A percentile compares a stretch with the other conserved stretches of the same genome.
Conservation (phyloP, 164 flowering plant species). For the grape (Vitis vinifera) region DNA sequence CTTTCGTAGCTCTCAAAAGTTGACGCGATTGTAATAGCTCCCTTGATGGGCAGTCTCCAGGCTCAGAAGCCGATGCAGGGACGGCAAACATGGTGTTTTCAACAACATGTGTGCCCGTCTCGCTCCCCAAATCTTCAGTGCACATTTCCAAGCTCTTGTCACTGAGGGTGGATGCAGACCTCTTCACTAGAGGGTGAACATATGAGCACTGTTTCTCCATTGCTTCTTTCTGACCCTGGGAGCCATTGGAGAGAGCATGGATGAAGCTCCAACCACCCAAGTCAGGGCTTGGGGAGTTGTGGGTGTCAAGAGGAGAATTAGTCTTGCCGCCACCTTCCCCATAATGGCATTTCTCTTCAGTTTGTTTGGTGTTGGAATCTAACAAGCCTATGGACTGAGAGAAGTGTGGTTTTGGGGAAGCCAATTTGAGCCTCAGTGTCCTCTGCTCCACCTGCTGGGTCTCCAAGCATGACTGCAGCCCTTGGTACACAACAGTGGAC, state of each 20-base stretch:
- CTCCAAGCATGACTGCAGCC: slow-evolving; percentile 48
- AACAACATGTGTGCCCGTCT: slow-evolving; percentile 36
- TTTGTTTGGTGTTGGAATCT: slow-evolving; percentile 12
- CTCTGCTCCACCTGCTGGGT: slow-evolving; percentile 40
- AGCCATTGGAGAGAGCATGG: slow-evolving; percentile 22
- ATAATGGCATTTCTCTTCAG: slow-evolving; percentile 4
- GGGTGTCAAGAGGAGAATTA: not conserved
- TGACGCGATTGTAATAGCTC: slow-evolving; percentile 8
- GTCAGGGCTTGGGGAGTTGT: slow-evolving; percentile 2
- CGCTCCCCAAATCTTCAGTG: slow-evolving; percentile 56
- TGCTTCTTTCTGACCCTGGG: slow-evolving; percentile 1
- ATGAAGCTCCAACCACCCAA: slow-evolving; percentile 36
- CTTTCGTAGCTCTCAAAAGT: slow-evolving; percentile 16
- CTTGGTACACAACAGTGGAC: slow-evolving; percentile 57
- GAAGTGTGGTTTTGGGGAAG: slow-evolving; percentile 26
- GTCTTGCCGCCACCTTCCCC: not conserved
- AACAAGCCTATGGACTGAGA: slow-evolving; percentile 14
- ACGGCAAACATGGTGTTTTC: slow-evolving; percentile 22
- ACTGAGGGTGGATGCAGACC: slow-evolving; percentile 24
- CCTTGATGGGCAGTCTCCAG: slow-evolving; percentile 9
- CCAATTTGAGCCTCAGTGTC: slow-evolving; percentile 40
- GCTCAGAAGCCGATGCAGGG: slow-evolving; percentile 19
- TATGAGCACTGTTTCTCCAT: slow-evolving; percentile 12
- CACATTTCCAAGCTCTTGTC: slow-evolving; percentile 51
- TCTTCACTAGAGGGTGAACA: slow-evolving; percentile 30